Evolutionary conservation across 306 rosid genomes (phyloP), one percentile per base, ranked within the genome.

Genomic region (Trifolium dubium): DNA sequence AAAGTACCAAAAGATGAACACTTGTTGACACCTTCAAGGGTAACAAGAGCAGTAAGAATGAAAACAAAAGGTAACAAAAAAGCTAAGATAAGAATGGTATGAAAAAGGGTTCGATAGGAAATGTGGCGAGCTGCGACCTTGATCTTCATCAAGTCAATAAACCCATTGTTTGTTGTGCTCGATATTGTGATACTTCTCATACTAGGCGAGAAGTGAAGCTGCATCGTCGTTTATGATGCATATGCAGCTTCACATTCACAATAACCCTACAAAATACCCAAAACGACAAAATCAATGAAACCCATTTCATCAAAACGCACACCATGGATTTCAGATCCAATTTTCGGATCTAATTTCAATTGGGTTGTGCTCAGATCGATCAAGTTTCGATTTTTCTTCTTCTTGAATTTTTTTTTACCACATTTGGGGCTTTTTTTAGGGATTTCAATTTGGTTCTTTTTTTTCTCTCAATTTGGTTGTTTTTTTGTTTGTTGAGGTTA

Each of bases 191-290:
- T 88, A 87, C 99, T 95, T 95, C 96, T 95, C 99, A 95, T 95
- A 75, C 99, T 95, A 86, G 98, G 98, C 87, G 99, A 95, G 87
- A 95, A 88, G 89, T 90, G 99, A 92, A 95, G 99, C 99, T 95
- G 98, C 99, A 95, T 95, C 99, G 94, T 95, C 91, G 86, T 92
- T 77, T 85, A 81, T 70, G 94, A 82, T 71, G 94, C 90, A 81
- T 88, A 80, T 78, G 99, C 97, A 91, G 92, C 95, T 86, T 81
- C 90, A 81, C 77, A 54, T 54, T 75, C 67, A 69, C 85, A 79
- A 55, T 80, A 74, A 84, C 83, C 76, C 79, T 77, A 79, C 72
- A 70, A 63, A 51, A 30, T 30, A 28, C 62, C 79, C 75, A 74
- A 72, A 65, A 49, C 80, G 76, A 58, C 85, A 56, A 37, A 59